phyloP scores from a whole-genome alignment of 257 asterid genomes.

The Solanum appendiculatum region DNA sequence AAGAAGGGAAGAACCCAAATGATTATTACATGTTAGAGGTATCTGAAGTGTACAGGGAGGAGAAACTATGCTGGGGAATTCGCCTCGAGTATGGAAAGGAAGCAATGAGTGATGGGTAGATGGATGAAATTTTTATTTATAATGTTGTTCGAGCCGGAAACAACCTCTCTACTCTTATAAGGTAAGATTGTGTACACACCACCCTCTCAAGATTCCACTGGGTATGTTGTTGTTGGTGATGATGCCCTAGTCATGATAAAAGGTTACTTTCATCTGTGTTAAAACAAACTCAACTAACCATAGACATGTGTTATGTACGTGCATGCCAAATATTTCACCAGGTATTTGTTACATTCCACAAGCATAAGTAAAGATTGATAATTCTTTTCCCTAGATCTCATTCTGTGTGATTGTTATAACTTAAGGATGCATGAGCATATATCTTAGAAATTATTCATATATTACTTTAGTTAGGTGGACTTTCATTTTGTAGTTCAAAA shows the following conservation, averaged over 20 bases:
- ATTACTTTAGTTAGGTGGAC: background rate
- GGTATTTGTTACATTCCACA: background rate
- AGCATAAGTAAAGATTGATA: background rate
- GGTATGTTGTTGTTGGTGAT: background rate
- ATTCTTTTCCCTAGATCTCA: background rate
- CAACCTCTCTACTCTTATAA: no score
- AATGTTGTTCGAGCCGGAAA: background rate
- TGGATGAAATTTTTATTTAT: background rate
- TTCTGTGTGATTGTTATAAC: background rate
- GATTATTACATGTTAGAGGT: background rate
- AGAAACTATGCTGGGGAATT: background rate
- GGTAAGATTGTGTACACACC: no score
- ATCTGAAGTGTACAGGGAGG: rapidly evolving
- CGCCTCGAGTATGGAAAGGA: background rate
- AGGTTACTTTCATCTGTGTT: background rate
- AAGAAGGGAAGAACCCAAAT: background rate
- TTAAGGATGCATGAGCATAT: background rate
- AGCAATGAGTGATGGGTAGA: background rate
- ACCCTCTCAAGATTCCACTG: no score
- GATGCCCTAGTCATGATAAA: background rate
- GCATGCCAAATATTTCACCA: background rate
- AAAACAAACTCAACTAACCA: background rate
- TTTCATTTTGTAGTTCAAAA: no score
- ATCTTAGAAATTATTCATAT: background rate
- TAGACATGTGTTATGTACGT: background rate